Percentiles rank a stretch among this genome's conserved stretches.
phyloP scores from a whole-genome alignment of 2,329 filamentous ascomycete genomes.

The Fusarium oxysporum region DNA sequence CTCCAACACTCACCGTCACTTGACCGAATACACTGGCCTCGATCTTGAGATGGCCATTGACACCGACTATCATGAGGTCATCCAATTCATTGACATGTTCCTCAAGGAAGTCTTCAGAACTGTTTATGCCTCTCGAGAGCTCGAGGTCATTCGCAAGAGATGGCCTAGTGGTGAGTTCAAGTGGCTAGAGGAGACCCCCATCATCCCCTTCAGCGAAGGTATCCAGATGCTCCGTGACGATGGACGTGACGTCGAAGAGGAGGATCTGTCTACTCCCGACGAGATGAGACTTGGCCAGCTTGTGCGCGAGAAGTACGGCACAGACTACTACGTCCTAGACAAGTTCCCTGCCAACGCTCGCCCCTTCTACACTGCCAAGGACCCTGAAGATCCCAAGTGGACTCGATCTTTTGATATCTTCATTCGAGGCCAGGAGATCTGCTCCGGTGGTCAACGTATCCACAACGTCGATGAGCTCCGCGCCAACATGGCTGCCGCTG shows the following conservation, averaged over 20 bases:
- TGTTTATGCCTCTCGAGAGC: slow-evolving; percentile 67
- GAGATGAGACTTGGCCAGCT: slow-evolving; percentile 88
- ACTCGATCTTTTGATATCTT: slow-evolving; percentile 98
- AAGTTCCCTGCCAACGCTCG: slow-evolving; percentile 88
- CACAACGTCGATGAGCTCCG: slow-evolving; percentile 81
- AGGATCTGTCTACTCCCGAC: slow-evolving; percentile 86
- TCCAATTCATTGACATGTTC: slow-evolving; percentile 80
- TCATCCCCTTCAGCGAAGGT: slow-evolving; percentile 83
- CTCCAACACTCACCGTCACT: slow-evolving; percentile 92
- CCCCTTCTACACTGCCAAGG: slow-evolving; percentile 92
- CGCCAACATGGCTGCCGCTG: slow-evolving; percentile 79
- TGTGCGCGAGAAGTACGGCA: slow-evolving; percentile 86
- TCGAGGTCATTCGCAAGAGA: slow-evolving; percentile 82
- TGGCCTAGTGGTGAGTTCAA: slow-evolving; percentile 90
- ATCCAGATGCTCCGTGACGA: slow-evolving; percentile 87
- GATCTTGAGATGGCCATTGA: slow-evolving; percentile 95
- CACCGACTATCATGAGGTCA: slow-evolving; percentile 88
- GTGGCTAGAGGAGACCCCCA: slow-evolving; percentile 86
- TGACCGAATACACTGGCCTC: slow-evolving; percentile 94
- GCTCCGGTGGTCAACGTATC: slow-evolving; percentile 93
- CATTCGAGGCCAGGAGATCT: slow-evolving; percentile 90
- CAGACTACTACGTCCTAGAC: slow-evolving; percentile 94
- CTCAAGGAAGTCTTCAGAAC: slow-evolving; percentile 77
- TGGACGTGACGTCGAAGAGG: slow-evolving; percentile 76
- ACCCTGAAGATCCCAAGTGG: slow-evolving; percentile 75